These are phyloP conservation scores for Cyberlindnera japonica DNA, from an alignment of 805 yeast genomes.

Conservation along the genomic window DNA sequence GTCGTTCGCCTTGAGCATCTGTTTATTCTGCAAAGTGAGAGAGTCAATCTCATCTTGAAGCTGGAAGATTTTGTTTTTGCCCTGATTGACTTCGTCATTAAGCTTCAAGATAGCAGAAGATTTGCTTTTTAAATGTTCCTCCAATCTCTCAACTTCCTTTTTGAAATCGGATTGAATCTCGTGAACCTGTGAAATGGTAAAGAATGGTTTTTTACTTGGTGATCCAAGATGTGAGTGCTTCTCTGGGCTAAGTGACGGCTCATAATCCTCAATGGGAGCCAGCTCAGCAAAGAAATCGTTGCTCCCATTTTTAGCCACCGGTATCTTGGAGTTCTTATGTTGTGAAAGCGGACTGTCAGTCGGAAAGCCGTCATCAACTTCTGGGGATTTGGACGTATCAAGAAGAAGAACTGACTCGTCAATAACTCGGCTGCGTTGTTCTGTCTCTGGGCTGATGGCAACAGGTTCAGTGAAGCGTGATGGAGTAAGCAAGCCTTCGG, in stretches of 20 bases:
- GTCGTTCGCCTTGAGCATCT: constrained; percentile 18
- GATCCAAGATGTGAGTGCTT: constrained; percentile 10
- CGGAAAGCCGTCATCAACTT: constrained; percentile 18
- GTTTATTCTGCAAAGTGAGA: constrained; percentile 18
- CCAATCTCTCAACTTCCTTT: constrained; percentile 21
- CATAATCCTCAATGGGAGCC: constrained; percentile 8
- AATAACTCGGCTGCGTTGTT: constrained; percentile 25
- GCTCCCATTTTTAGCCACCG: not conserved
- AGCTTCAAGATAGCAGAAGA: constrained; percentile 13
- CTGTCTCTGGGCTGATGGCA: constrained; percentile 30
- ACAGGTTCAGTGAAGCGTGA: constrained; percentile 30
- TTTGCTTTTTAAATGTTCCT: constrained; percentile 20
- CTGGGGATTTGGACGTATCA: constrained; percentile 22
- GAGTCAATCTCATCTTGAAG: constrained; percentile 22
- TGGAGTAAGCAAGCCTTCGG: constrained; percentile 21
- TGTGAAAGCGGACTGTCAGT: constrained; percentile 21
- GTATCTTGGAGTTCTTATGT: constrained; percentile 3
- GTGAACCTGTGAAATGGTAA: constrained; percentile 27
- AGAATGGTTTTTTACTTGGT: constrained; percentile 27
- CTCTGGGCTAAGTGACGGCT: constrained; percentile 10
- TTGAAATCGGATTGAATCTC: constrained; percentile 27
- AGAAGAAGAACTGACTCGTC: constrained; percentile 19
- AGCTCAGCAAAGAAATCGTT: constrained; percentile 8
- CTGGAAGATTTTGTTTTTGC: constrained; percentile 18
- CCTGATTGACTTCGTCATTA: constrained; percentile 15